A percentile compares a stretch with the other conserved stretches of the same genome.
Evolutionary conservation across 2,329 filamentous ascomycete species (phyloP).

Genomic region (Trichoderma guizhouense): DNA sequence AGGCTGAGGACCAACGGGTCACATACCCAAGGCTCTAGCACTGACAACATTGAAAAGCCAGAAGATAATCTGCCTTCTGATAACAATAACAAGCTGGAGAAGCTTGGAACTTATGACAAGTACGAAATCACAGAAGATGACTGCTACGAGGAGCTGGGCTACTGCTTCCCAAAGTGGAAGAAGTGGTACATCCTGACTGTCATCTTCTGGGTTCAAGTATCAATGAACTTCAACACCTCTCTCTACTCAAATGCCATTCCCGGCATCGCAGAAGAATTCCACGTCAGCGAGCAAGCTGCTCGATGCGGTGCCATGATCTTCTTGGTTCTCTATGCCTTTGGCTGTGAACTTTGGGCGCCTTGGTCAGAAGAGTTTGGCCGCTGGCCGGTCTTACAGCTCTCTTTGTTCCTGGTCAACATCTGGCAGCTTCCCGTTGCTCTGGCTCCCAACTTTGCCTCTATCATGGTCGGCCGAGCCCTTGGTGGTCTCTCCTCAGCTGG

Average conservation of each 20-base stretch:
- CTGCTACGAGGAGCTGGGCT: slow-evolving; percentile 65
- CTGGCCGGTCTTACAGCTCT: slow-evolving; percentile 70
- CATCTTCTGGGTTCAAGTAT: slow-evolving; percentile 70
- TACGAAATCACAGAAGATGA: slow-evolving; percentile 53
- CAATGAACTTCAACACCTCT: slow-evolving; percentile 77
- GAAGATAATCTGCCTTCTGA: slow-evolving; percentile 32
- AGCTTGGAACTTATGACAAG: slow-evolving; percentile 39
- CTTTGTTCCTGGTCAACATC: slow-evolving; percentile 72
- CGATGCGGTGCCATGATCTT: slow-evolving; percentile 75
- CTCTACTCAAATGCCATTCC: slow-evolving; percentile 67
- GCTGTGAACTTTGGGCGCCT: slow-evolving; percentile 83
- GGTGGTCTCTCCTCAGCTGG: slow-evolving; percentile 70
- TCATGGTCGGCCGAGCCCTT: slow-evolving; percentile 67
- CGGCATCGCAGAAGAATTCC: slow-evolving; percentile 65
- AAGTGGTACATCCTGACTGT: slow-evolving; percentile 73
- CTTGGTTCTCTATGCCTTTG: slow-evolving; percentile 76
- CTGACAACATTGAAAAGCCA: slow-evolving; percentile 17
- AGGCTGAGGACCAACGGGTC: slow-evolving; percentile 33
- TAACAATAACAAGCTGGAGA: slow-evolving; percentile 30
- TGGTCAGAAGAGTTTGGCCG: slow-evolving; percentile 83
- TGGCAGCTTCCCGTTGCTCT: slow-evolving; percentile 71
- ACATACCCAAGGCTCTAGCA: slow-evolving; percentile 11
- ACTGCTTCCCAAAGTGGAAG: slow-evolving; percentile 55
- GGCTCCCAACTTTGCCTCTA: slow-evolving; percentile 67
- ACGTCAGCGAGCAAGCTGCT: slow-evolving; percentile 64